phyloP scores from a whole-genome alignment of 129 eudicot genomes.

The Logfia minima region DNA sequence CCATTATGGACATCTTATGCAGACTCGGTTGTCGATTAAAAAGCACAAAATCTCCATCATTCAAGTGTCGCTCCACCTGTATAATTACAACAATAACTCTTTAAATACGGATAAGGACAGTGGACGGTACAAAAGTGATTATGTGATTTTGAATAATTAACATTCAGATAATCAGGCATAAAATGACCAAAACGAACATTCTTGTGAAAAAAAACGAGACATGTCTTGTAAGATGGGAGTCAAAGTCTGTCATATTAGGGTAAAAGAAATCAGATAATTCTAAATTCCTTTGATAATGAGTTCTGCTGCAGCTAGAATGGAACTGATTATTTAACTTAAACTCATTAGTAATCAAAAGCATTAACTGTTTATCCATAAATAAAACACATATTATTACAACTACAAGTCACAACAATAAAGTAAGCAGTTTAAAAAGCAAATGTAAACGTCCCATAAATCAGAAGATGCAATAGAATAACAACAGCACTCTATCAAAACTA shows the following conservation, averaged over 20 bases:
- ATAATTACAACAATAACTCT: conserved; percentile 9
- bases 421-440: background rate
- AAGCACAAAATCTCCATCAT: conserved; percentile 95
- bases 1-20: conserved; percentile 99
- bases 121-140: background rate
- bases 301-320: background rate
- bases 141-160: background rate
- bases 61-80: conserved; percentile 94
- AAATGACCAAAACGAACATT: background rate
- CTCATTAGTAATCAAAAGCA: background rate
- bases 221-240: too few species aligned
- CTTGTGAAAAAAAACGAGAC: too few species aligned
- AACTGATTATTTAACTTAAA: too few species aligned
- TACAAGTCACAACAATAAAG: background rate
- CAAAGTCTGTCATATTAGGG: too few species aligned
- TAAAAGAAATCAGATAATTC: background rate
- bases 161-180: background rate
- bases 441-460: background rate
- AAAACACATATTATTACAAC: background rate
- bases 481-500: background rate
- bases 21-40: conserved; percentile 98
- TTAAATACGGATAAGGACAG: background rate
- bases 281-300: background rate
- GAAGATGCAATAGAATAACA: background rate
- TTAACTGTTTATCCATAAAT: background rate